Conservation (phyloP, 2,329 filamentous ascomycete species). For the Aspergillus fijiensis region DNA sequence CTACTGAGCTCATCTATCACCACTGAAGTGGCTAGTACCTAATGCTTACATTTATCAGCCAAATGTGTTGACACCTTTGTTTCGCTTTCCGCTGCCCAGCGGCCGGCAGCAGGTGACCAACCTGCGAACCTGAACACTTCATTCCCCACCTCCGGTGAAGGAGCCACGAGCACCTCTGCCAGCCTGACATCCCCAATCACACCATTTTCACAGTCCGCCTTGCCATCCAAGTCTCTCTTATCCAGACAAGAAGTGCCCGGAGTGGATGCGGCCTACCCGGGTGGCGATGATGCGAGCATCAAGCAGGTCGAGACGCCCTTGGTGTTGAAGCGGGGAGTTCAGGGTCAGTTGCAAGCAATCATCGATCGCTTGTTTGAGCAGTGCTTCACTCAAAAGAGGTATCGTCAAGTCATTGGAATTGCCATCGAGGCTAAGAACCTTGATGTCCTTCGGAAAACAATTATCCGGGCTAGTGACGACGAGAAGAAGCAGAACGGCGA, state of each 20-base stretch:
- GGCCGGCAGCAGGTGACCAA: conserved; percentile 50
- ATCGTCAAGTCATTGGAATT: conserved; percentile 94
- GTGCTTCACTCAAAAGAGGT: conserved; percentile 81
- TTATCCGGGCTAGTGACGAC: conserved; percentile 83
- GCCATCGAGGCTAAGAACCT: conserved; percentile 92
- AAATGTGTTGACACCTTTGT: conserved; percentile 99
- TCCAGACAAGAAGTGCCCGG: conserved; percentile 70
- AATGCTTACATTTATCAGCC: conserved; percentile 45
- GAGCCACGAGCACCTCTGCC: conserved; percentile 64
- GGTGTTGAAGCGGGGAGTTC: conserved; percentile 70
- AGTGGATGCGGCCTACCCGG: conserved; percentile 57
- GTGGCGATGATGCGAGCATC: conserved; percentile 56
- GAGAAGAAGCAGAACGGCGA: conserved; percentile 67
- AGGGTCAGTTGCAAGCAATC: conserved; percentile 75
- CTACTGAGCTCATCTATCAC: neutral
- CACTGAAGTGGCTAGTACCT: neutral
- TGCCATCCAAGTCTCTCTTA: conserved; percentile 93
- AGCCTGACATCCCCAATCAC: conserved; percentile 82
- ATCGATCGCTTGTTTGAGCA: conserved; percentile 89
- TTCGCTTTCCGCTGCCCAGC: conserved; percentile 65
- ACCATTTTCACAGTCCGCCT: conserved; percentile 88
- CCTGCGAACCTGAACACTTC: conserved; percentile 74
- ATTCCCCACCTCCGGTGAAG: conserved; percentile 67
- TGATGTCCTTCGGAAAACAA: conserved; percentile 80
- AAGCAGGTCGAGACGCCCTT: conserved; percentile 59